Evolutionary conservation across 345 rosid genomes (phyloP), one percentile per base, ranked within the genome.

Genomic region (Pistacia atlantica): DNA sequence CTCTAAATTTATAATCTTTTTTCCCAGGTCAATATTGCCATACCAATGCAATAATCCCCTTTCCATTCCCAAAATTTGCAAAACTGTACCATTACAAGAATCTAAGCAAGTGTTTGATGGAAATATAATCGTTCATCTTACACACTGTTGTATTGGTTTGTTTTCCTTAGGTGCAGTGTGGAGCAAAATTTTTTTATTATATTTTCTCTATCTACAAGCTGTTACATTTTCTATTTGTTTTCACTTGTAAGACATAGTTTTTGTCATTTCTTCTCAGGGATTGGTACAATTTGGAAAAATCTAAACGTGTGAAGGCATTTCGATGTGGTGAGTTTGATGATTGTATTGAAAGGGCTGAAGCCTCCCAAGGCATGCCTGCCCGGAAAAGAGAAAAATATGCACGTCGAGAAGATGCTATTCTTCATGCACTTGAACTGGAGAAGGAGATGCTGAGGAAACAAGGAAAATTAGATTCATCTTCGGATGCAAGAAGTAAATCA

Each of bases 341-440:
- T 63, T 92, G 97, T 78, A 97, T 97, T 72, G 93, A 88, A 75
- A 90, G 90, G 84, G 98, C 95, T 51, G 99, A 92, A 82, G 84
- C 96, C 49, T 73, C 96, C 8, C 92, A 83, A 75, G 89, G 94
- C 46, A 81, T 90, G 86, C 97, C 97, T 20, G 83, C 89, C 65
- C 89, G 92, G 79, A 97, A 94, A 83, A 88, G 98, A 77, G 99
- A 97, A 90, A 97, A 97, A 83, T 97, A 97, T 87, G 99, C 99
- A 66, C 97, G 99, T 65, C 84, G 98, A 73, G 99, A 97, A 87
- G 99, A 97, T 82, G 98, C 99, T 28, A 94, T 97, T 84, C 97
- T 94, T 60, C 98, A 97, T 80, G 99, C 98, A 14, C 97, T 97
- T 78, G 99, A 97, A 80, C 97, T 97, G 46, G 99, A 97, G 84